A percentile compares a stretch with the other conserved stretches of the same genome.
These are phyloP conservation scores for Dryas drummondii DNA, from an alignment of 306 rosid species.

Conservation along the genomic window DNA sequence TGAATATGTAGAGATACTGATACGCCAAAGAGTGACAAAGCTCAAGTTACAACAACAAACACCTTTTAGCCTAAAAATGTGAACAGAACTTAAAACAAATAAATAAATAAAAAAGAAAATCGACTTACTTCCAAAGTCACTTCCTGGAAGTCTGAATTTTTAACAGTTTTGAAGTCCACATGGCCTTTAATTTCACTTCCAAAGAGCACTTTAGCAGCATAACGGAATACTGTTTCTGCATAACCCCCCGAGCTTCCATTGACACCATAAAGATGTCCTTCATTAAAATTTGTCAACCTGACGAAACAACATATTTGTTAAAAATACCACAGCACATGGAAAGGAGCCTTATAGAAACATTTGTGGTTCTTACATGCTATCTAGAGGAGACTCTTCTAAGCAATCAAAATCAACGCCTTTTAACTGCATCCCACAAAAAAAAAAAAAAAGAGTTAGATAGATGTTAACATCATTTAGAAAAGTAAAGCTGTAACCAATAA, in stretches of 20 bases:
- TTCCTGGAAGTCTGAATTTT: slow-evolving; percentile 87
- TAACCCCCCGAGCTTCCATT: slow-evolving; percentile 91
- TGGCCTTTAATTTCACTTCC: slow-evolving; percentile 75
- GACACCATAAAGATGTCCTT: slow-evolving; percentile 75
- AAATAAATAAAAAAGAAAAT: neutral
- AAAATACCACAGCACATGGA: slow-evolving; percentile 8
- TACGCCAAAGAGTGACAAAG: neutral
- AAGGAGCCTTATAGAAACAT: slow-evolving; percentile 16
- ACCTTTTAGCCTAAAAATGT: neutral
- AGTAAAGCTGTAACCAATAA: neutral
- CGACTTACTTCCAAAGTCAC: slow-evolving; percentile 71
- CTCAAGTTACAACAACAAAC: slow-evolving; percentile 19
- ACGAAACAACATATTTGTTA: slow-evolving; percentile 23
- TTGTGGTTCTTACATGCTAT: slow-evolving; percentile 54
- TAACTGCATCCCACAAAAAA: slow-evolving; percentile 48
- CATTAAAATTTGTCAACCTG: slow-evolving; percentile 75
- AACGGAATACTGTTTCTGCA: slow-evolving; percentile 76
- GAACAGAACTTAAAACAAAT: neutral
- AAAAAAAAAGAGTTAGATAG: neutral
- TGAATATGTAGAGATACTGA: neutral
- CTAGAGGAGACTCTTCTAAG: slow-evolving; percentile 76
- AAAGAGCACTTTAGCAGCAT: slow-evolving; percentile 73
- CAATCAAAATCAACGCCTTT: slow-evolving; percentile 62
- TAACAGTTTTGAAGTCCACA: slow-evolving; percentile 59
- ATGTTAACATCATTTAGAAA: neutral